Conservation (phyloP, 176 grass and related monocot genomes). For the Oryza brachyantha region DNA sequence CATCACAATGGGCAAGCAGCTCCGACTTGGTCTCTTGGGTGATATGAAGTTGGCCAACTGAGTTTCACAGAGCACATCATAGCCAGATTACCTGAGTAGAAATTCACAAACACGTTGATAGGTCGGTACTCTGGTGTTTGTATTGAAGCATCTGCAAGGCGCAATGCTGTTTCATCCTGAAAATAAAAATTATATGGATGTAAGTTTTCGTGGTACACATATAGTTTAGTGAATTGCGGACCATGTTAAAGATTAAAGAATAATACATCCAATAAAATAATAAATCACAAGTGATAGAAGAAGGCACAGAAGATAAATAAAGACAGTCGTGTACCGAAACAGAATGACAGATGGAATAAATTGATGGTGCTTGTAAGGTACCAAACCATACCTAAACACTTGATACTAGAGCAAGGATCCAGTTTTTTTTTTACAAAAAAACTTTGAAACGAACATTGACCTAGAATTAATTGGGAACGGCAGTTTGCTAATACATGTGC, state of each 20-base stretch:
- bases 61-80: background rate
- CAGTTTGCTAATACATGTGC: background rate
- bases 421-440: background rate
- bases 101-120: constrained; percentile 92
- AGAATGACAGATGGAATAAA: background rate
- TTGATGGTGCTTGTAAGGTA: background rate
- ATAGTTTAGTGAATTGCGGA: background rate
- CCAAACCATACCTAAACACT: background rate
- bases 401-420: background rate
- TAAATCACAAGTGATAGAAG: background rate
- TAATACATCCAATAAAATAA: background rate
- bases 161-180: constrained; percentile 72
- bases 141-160: constrained; percentile 69
- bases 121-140: constrained; percentile 73
- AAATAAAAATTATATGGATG: constrained; percentile 19
- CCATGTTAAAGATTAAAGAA: background rate
- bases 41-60: background rate
- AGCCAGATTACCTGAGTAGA: constrained; percentile 69
- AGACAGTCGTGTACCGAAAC: background rate
- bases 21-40: background rate
- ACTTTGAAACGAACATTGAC: background rate
- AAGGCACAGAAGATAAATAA: background rate
- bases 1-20: too few relatives aligned
- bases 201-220: background rate
- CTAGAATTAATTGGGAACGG: background rate